Percentiles rank a stretch among this genome's conserved stretches.
phyloP scores from a whole-genome alignment of 495 filamentous ascomycete species.

The Aspergillus carlsbadensis region DNA sequence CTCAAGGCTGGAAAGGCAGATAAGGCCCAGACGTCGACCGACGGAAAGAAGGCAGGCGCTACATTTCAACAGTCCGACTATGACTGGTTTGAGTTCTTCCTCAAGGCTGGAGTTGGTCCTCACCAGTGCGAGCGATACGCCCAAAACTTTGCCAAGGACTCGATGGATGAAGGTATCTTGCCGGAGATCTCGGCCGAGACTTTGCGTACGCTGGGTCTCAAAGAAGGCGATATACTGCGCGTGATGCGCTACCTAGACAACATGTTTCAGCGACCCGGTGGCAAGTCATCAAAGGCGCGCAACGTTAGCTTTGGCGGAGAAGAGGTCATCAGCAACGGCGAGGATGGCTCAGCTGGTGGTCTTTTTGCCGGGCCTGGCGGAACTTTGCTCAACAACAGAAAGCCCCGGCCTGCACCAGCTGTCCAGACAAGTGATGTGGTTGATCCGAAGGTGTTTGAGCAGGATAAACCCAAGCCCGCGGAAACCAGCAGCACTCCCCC shows the following conservation, averaged over 20 bases:
- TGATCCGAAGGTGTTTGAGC: conserved; percentile 81
- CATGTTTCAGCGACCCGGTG: conserved; percentile 66
- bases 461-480: conserved; percentile 42
- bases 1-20: conserved; percentile 29
- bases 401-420: conserved; percentile 81
- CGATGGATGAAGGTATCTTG: conserved; percentile 90
- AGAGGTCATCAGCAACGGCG: conserved; percentile 50
- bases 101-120: conserved; percentile 84
- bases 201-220: conserved; percentile 81
- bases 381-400: conserved; percentile 87
- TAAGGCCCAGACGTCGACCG: conserved; percentile 16
- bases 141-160: conserved; percentile 80
- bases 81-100: conserved; percentile 99
- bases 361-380: conserved; percentile 92
- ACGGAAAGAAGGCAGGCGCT: conserved; percentile 48
- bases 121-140: conserved; percentile 94
- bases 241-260: conserved; percentile 87
- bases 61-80: conserved; percentile 66
- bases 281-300: conserved; percentile 55
- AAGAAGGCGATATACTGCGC: conserved; percentile 94
- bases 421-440: conserved; percentile 83
- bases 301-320: conserved; percentile 62
- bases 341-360: conserved; percentile 60
- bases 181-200: conserved; percentile 81
- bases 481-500: conserved; percentile 49